Base-by-base conservation (phyloP, 176 grass and related monocot species). In the Alopecurus myosuroides region DNA sequence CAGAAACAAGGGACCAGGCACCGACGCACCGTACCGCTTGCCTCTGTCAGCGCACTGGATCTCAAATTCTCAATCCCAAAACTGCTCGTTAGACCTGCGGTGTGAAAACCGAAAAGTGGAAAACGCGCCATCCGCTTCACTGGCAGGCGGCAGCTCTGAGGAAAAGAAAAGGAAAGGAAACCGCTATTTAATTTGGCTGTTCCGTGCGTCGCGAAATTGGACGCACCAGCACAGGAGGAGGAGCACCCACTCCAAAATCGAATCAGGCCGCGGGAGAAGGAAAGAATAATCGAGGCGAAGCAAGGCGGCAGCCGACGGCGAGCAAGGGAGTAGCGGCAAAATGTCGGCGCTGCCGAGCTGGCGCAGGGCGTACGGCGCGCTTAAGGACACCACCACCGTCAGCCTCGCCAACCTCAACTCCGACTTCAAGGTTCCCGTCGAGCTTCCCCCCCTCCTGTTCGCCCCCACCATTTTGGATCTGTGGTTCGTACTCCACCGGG, bases 361-460 rank as follows among this genome's bases (percentile, higher is more conserved):
- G 95, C 88, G 95, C 85, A 91, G 86, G 92, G 95, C 95, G 70
- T 94, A 94, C 69, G 95, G 95, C 79, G 90, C 92, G 84, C 89
- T 98, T 56, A 98, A 98, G 78, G 95, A 98, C 73, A 74, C 87
- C 76, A 95, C 95, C 85, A 94, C 95, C 67, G 93, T 98, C 85
- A 84, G 93, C 75, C 87, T 98, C 67, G 93, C 93, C 70, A 98
- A 91, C 70, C 82, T 98, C 85, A 98, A 91, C 90, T 95, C 91
- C 93, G 95, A 98, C 74, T 98, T 98, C 91, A 95, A 98, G 92
- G 95, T 95, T 2, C 10, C 36, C 70, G n/a, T 19, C 51, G 73
- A 60, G 39, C 52, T 28, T 11, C 49, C 37, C 20, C 12, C 5
- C 39, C 57, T 13, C n/a, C n/a, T n/a, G n/a, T n/a, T n/a, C n/a